A percentile compares a stretch with the other conserved stretches of the same genome.
Evolutionary conservation across 176 grass and related monocot genomes (phyloP).

Genomic region (Oryza glaberrima): DNA sequence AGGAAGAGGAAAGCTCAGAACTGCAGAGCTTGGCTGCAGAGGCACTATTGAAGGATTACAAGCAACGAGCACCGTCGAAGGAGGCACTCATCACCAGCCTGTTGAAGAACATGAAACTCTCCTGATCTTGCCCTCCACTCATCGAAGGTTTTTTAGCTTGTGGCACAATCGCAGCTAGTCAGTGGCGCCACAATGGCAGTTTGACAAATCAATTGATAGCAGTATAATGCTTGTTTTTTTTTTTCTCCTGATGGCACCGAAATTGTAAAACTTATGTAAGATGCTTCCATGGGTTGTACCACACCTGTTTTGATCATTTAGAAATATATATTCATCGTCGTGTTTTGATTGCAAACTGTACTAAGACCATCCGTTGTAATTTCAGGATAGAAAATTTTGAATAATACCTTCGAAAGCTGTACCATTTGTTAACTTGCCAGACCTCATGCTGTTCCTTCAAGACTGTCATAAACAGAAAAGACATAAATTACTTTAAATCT

Average conservation of each 20-base stretch:
- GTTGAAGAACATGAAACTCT: conserved; percentile 89
- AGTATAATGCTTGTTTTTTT: conserved; percentile 32
- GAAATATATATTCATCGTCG: background rate
- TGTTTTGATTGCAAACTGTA: conserved; percentile 34
- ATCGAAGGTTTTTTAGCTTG: conserved; percentile 13
- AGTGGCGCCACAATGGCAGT: background rate
- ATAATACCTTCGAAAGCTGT: background rate
- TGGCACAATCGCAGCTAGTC: conserved; percentile 14
- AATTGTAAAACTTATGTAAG: conserved; percentile 15
- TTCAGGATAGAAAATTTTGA: conserved; percentile 22
- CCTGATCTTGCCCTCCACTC: conserved; percentile 24
- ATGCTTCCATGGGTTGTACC: conserved; percentile 37
- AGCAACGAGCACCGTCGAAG: conserved; percentile 62
- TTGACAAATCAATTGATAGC: conserved; percentile 35
- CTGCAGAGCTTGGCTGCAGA: conserved; percentile 79
- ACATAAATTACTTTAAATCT: background rate
- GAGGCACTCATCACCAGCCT: conserved; percentile 65
- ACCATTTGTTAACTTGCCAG: background rate
- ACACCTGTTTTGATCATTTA: conserved; percentile 29
- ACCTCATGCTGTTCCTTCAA: background rate
- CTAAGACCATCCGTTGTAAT: conserved; percentile 25
- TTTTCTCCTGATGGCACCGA: conserved; percentile 20
- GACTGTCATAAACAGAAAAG: no score
- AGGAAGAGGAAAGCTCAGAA: conserved; percentile 80
- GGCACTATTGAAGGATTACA: conserved; percentile 79